Conservation (phyloP, 2,329 filamentous ascomycete species). For the Penicillium sp. region DNA sequence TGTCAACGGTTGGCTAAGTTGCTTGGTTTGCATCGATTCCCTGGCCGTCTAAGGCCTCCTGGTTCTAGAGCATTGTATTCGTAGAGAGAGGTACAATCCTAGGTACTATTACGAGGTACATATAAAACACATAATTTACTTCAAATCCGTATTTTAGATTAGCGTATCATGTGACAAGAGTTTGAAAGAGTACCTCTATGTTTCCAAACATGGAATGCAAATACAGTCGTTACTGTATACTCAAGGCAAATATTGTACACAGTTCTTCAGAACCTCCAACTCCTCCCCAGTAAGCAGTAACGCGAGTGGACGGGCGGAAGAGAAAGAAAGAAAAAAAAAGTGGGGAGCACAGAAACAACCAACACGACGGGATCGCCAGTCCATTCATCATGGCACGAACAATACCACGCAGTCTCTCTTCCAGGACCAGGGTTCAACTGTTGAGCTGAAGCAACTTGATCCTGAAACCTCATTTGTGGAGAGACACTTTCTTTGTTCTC, state of each 20-base stretch:
- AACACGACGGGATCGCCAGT: not conserved
- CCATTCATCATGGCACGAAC: not conserved
- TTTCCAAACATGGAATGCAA: slow-evolving; percentile 9
- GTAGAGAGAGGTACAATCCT: not conserved
- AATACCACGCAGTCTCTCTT: not conserved
- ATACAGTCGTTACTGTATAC: slow-evolving; percentile 4
- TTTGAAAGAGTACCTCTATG: slow-evolving; percentile 6
- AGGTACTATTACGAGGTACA: slow-evolving; percentile 1
- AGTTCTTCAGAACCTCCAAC: too few relatives aligned
- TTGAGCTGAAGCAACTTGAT: not conserved
- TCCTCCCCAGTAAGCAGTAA: not conserved
- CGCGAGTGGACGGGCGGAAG: slow-evolving; percentile 4
- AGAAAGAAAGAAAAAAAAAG: slow-evolving; percentile 9
- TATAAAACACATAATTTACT: not conserved
- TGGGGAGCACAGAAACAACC: slow-evolving; percentile 6
- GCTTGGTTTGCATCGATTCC: slow-evolving; percentile 7
- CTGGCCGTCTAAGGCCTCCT: not conserved
- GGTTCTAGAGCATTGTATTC: not conserved
- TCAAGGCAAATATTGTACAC: too few relatives aligned
- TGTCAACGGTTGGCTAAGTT: slow-evolving; percentile 4
- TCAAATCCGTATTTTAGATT: slow-evolving; percentile 2
- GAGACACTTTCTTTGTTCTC: not conserved
- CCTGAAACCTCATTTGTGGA: not conserved
- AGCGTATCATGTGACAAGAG: slow-evolving; percentile 5
- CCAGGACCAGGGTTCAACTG: not conserved